Evolutionary conservation across 768 basidiomycete species (phyloP), one percentile per base, ranked within the genome.

Genomic region (Russula sp.): DNA sequence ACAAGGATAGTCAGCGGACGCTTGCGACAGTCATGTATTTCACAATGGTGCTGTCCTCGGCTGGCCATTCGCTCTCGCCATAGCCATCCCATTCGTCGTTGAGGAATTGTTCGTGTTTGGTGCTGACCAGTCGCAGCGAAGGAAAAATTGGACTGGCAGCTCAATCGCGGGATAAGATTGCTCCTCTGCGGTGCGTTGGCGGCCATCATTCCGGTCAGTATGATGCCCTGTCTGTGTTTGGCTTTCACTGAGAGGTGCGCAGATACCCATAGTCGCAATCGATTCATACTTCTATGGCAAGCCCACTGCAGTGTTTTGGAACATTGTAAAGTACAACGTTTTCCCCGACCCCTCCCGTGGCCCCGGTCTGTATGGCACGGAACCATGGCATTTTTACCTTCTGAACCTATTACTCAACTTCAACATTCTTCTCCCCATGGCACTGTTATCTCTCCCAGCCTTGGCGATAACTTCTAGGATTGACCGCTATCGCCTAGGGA

Each of bases 31-130:
- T 90, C 0, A 63, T 88, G 52, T 75, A 81, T 54, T 92, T 94
- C 72, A 92, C 91, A 1, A 73, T 7, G 95, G 92, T 6, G 92
- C 87, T 1, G 83, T 98, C 56, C 83, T 98, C 38, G 97, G 96
- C 6, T 99, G 97, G 97, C 97, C 97, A 7, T 99, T 99, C 73
- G 81, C 91, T n/a, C 80, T 94, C 20, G 86, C 91, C 0, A 80
- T 98, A 8, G 85, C 92, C 0, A 76, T 97, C 16, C 97, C 97
- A 1, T 95, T 96, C 69, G 84, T 95, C 14, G 74, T 92, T 52
- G 97, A 98, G 73, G 93, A 98, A 73, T 77, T 98, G 24, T 90
- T 94, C 71, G 73, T 95, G 26, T 83, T 79, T 59, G 87, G 89
- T 44, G 82, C 80, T 9, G 94, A 97, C 70, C 74, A 75, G 84